Conservation (phyloP, 2,329 filamentous ascomycete species). For the Aspergillus sp. region DNA sequence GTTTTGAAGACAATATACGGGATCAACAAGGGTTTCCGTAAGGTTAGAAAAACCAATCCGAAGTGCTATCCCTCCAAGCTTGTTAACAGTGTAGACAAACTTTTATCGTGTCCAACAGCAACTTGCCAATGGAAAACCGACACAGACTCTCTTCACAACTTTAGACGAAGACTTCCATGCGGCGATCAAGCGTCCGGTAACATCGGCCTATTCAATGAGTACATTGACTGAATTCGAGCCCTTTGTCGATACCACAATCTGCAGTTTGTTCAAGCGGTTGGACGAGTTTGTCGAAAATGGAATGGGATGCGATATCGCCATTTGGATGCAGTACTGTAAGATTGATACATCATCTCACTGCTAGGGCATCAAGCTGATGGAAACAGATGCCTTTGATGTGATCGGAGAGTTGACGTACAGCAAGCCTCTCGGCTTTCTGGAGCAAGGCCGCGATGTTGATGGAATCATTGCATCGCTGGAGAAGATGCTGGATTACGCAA, state of each 20-base stretch:
- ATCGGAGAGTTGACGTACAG: constrained; percentile 32
- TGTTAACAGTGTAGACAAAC: constrained; percentile 4
- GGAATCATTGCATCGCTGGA: constrained; percentile 25
- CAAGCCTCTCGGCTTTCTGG: constrained; percentile 27
- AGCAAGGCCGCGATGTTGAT: constrained; percentile 26
- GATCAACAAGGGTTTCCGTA: constrained; percentile 14
- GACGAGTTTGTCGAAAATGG: constrained; percentile 16
- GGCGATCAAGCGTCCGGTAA: constrained; percentile 33
- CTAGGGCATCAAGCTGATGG: background rate
- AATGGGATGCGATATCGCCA: constrained; percentile 21
- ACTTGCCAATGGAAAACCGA: constrained; percentile 13
- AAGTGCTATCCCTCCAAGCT: background rate
- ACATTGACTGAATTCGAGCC: constrained; percentile 36
- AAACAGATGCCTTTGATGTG: constrained; percentile 27
- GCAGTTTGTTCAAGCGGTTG: constrained; percentile 18
- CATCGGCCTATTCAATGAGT: constrained; percentile 36
- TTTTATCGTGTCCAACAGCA: constrained; percentile 18
- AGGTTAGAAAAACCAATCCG: constrained; percentile 2
- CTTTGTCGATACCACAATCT: constrained; percentile 30
- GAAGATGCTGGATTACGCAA: constrained; percentile 21
- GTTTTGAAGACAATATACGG: constrained; percentile 15
- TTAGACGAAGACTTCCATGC: constrained; percentile 34
- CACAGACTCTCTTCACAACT: constrained; percentile 15
- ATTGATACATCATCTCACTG: background rate
- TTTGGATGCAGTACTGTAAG: constrained; percentile 28